Conservation (phyloP, 352 stramenopile species). For the Phytopythium mirpurense region DNA sequence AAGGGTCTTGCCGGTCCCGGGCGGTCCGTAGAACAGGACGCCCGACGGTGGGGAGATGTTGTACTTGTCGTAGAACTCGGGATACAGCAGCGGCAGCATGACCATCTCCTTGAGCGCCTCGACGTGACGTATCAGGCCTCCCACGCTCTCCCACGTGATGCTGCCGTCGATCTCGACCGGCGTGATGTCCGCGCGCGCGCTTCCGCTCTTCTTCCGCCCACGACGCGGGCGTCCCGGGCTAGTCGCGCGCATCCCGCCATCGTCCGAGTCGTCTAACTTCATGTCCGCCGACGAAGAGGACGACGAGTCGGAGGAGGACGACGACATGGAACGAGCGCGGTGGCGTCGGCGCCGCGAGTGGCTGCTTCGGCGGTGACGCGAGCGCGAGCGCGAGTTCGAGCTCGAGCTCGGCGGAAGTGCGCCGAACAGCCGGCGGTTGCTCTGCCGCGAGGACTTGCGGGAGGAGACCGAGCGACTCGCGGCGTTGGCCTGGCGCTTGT, state of each 20-base stretch:
- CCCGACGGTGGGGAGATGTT: constrained; percentile 76
- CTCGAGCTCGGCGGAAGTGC: constrained; percentile 13
- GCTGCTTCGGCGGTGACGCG: constrained; percentile 18
- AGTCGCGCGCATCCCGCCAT: constrained; percentile 60
- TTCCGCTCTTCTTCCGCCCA: constrained; percentile 26
- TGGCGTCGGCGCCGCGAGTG: constrained; percentile 17
- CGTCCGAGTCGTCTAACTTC: constrained; percentile 52
- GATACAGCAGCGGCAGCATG: constrained; percentile 89
- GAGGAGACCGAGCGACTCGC: neutral
- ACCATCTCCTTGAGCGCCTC: constrained; percentile 93
- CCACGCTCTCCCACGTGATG: constrained; percentile 85
- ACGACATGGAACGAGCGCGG: constrained; percentile 35
- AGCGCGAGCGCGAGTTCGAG: constrained; percentile 10
- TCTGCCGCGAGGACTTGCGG: constrained; percentile 12
- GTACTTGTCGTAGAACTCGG: constrained; percentile 91
- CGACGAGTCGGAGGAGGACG: constrained; percentile 49
- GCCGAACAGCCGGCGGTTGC: constrained; percentile 16
- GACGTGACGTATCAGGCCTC: constrained; percentile 82
- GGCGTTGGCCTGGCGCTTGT: constrained; percentile 42
- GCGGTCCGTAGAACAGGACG: constrained; percentile 88
- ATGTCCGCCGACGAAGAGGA: constrained; percentile 12
- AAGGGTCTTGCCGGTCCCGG: constrained; percentile 91
- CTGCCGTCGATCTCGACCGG: constrained; percentile 78
- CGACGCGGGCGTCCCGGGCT: constrained; percentile 25
- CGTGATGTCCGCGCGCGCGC: constrained; percentile 65